Percentiles rank a stretch among this genome's conserved stretches.
Evolutionary conservation across 2,329 filamentous ascomycete species (phyloP).

Genomic region (Aplosporella prunicola): DNA sequence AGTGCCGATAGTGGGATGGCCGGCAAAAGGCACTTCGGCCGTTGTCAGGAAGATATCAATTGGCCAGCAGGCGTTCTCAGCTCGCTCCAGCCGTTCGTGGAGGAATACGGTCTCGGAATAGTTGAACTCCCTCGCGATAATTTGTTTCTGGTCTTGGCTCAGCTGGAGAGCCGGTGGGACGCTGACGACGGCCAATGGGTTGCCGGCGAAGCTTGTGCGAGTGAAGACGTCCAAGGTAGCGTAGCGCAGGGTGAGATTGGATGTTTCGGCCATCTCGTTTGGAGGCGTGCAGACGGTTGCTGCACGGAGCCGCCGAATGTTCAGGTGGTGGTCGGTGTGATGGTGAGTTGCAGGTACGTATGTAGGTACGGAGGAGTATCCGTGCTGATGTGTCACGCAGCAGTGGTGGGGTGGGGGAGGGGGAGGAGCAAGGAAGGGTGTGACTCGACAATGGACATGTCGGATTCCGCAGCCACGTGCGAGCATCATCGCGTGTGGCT

Average conservation of each 20-base stretch:
- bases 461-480: too few relatives aligned
- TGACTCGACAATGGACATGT: too few relatives aligned
- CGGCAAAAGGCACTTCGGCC: conserved; percentile 47
- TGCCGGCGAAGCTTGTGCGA: conserved; percentile 38
- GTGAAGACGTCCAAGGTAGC: conserved; percentile 42
- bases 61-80: conserved; percentile 26
- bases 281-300: too few relatives aligned
- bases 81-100: conserved; percentile 25
- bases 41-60: conserved; percentile 47
- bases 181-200: conserved; percentile 48
- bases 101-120: conserved; percentile 50
- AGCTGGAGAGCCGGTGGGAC: conserved; percentile 29
- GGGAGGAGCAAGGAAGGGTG: too few relatives aligned
- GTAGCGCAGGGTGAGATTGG: conserved; percentile 23
- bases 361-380: too few relatives aligned
- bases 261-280: conserved; percentile 7
- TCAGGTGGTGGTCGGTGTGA: too few relatives aligned
- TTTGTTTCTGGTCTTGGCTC: conserved; percentile 43
- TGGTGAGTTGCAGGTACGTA: too few relatives aligned
- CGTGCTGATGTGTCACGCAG: too few relatives aligned
- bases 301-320: too few relatives aligned
- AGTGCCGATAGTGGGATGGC: conserved; percentile 50
- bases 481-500: too few relatives aligned
- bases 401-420: too few relatives aligned
- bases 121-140: conserved; percentile 49